Base-by-base conservation (phyloP, 176 grass and related monocot species). In the Pharus latifolius region DNA sequence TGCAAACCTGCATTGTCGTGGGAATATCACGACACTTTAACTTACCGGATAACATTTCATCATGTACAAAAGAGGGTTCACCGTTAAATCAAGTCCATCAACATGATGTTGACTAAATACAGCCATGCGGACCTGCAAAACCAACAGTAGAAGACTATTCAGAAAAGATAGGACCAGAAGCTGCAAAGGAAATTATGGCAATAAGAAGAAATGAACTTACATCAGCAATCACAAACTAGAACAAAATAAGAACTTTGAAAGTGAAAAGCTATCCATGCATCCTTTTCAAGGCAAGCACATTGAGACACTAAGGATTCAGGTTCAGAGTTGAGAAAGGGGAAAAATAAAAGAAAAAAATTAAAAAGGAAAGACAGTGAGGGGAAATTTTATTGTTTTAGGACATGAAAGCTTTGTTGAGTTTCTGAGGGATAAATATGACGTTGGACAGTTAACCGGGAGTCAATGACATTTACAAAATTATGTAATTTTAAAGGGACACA, bases 41-140 rank as follows among this genome's bases (percentile, higher is more conserved):
- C 86, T 89, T 84, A 97, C 93, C 49, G 89, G 93, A 45, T 74
- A 97, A 51, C 93, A 97, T 82, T 45, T 84, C 93, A 97, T 97
- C 93, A 97, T 97, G 75, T 97, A 97, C 67, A 97, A 33, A 83
- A 97, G 89, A 31, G 93, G 89, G 31, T 92, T 97, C 74, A 85
- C 77, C 7, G 93, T 80, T 50, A 97, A 86, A 82, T 92, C 94
- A 52, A 97, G 89, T 6, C 94, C 94, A 67, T 97, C 94, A 51
- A 97, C 94, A 74, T 97, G 94, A 74, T 97, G 94, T 49, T 97
- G 94, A 68, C 82, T 97, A 71, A 97, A 97, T 70, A 97, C 94
- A 77, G 94, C 89, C 94, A 97, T 90, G 35, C 89, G 84, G 72
- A 97, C 89, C 94, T 97, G 71, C 63, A 37, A 44, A 79, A 47